These are phyloP conservation scores for Bipolaris oryzae DNA, from an alignment of 2,329 filamentous ascomycete species.

Conservation along the genomic window DNA sequence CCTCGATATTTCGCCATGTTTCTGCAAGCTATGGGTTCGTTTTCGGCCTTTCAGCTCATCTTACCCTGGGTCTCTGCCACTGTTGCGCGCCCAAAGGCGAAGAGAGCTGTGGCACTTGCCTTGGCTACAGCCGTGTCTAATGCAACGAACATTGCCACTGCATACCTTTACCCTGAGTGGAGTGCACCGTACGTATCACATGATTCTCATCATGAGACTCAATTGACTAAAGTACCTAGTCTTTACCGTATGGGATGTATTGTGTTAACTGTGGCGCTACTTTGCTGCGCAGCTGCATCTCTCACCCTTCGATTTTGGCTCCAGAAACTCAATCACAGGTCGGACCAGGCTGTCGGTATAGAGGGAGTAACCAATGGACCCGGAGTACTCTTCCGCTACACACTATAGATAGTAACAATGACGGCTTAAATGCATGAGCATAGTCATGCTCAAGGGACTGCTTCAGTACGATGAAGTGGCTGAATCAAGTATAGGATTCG, in stretches of 20 bases:
- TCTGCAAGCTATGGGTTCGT: conserved; percentile 42
- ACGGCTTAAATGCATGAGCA: background rate
- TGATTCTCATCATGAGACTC: background rate
- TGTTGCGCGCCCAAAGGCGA: conserved; percentile 43
- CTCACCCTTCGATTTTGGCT: conserved; percentile 25
- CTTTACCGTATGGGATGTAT: conserved; percentile 34
- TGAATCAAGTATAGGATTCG: no score
- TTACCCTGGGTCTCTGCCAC: conserved; percentile 43
- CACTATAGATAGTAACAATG: background rate
- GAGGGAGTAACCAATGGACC: conserved; percentile 24
- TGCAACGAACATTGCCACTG: conserved; percentile 44
- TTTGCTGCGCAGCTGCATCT: conserved; percentile 22
- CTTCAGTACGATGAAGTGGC: background rate
- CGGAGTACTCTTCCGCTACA: conserved; percentile 21
- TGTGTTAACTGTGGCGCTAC: conserved; percentile 23
- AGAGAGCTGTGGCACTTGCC: conserved; percentile 39
- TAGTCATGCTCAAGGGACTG: background rate
- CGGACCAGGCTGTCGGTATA: conserved; percentile 17
- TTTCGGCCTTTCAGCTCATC: conserved; percentile 40
- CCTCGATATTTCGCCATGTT: conserved; percentile 68
- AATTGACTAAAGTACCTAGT: background rate
- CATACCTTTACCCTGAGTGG: conserved; percentile 28
- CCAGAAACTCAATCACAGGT: conserved; percentile 20
- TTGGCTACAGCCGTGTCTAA: conserved; percentile 46
- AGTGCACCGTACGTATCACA: conserved; percentile 20